Evolutionary conservation across 2,329 filamentous ascomycete genomes (phyloP).

Genomic region (Aspergillus sojae): DNA sequence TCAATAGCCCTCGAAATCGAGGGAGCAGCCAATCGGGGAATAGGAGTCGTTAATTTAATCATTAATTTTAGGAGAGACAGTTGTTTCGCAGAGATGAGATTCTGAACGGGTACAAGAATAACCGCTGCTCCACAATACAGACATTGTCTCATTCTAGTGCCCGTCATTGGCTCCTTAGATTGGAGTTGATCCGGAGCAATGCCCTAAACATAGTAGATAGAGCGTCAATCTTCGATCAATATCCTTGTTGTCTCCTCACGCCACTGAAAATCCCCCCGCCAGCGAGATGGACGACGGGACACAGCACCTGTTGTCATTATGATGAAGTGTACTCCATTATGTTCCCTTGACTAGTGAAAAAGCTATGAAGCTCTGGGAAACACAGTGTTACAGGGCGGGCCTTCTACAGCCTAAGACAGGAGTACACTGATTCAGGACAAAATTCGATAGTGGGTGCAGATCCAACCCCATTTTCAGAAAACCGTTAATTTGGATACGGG

Average conservation of each 20-base stretch:
- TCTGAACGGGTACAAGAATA: background rate
- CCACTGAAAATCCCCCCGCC: background rate
- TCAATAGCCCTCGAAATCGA: background rate
- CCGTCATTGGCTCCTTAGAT: background rate
- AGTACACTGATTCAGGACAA: background rate
- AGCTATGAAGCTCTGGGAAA: background rate
- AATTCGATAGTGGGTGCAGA: background rate
- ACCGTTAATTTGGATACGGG: background rate
- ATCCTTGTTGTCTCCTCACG: background rate
- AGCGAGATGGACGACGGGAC: background rate
- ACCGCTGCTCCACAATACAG: conserved; percentile 4
- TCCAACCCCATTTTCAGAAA: background rate
- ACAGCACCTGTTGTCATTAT: background rate
- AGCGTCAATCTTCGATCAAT: background rate
- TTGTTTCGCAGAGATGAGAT: background rate
- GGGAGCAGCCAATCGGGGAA: background rate
- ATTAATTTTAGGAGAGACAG: background rate
- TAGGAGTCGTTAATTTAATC: background rate
- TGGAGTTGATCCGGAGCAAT: background rate
- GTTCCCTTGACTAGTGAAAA: background rate
- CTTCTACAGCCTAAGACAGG: background rate
- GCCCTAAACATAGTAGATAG: conserved; percentile 1
- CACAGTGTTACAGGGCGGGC: background rate
- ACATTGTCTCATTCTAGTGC: conserved; percentile 9
- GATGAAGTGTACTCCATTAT: background rate